Evolutionary conservation across 139 green algal genomes (phyloP).

Genomic region (Limnomonas spitsbergensis): DNA sequence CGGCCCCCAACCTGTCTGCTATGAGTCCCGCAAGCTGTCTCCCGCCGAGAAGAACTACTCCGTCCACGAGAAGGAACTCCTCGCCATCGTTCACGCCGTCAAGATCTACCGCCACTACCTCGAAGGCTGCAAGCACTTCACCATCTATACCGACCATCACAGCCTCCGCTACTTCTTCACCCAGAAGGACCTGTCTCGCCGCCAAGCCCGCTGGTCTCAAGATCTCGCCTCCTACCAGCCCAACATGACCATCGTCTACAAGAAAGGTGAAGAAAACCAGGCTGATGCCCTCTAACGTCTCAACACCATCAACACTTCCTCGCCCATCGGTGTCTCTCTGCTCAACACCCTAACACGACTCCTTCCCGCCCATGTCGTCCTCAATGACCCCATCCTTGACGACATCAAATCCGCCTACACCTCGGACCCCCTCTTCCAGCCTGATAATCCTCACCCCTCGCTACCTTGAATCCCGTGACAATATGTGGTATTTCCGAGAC

Average conservation of each 20-base stretch:
- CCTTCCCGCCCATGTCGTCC: background rate
- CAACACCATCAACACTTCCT: background rate
- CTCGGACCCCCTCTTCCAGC: background rate
- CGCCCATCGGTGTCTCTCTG: background rate
- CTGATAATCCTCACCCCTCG: slow-evolving; percentile 14
- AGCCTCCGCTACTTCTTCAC: slow-evolving; percentile 35
- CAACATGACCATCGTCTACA: slow-evolving; percentile 31
- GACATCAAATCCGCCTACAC: background rate
- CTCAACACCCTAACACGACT: background rate
- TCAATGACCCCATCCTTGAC: slow-evolving; percentile 6
- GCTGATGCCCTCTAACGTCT: slow-evolving; percentile 36
- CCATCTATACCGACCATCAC: slow-evolving; percentile 30
- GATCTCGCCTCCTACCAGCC: slow-evolving; percentile 30
- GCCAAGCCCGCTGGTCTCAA: slow-evolving; percentile 38
- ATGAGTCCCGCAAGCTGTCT: slow-evolving; percentile 31
- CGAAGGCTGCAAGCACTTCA: slow-evolving; percentile 19
- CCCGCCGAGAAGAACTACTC: slow-evolving; percentile 40
- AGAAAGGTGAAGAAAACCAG: slow-evolving; percentile 28
- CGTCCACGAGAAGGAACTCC: slow-evolving; percentile 39
- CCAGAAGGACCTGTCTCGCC: slow-evolving; percentile 22
- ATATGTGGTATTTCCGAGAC: background rate
- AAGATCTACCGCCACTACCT: slow-evolving; percentile 45
- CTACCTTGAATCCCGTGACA: background rate
- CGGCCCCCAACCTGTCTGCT: slow-evolving; percentile 29
- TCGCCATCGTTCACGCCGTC: slow-evolving; percentile 37